These are phyloP conservation scores for Orbilia ellipsospora DNA, from an alignment of 2,329 filamentous ascomycete genomes.

Conservation along the genomic window DNA sequence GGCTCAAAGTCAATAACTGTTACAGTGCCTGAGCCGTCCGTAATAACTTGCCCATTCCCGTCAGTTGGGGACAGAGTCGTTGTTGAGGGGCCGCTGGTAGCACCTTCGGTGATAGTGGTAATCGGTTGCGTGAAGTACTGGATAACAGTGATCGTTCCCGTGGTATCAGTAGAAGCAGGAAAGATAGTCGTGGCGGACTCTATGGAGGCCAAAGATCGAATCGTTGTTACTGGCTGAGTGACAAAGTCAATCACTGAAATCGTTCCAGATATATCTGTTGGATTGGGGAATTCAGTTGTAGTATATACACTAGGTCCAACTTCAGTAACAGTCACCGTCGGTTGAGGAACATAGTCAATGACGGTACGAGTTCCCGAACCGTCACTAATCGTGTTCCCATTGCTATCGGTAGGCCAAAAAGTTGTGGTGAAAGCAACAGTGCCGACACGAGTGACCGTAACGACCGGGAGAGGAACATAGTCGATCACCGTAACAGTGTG, in stretches of 20 bases:
- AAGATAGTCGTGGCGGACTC: constrained; percentile 10
- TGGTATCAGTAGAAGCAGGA: constrained; percentile 5
- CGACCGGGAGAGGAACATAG: neutral
- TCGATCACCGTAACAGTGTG: constrained; percentile 3
- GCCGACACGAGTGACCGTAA: constrained; percentile 5
- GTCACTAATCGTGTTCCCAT: neutral
- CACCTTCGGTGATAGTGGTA: neutral
- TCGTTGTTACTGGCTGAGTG: constrained; percentile 6
- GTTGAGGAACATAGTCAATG: constrained; percentile 4
- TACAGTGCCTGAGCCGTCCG: constrained; percentile 1
- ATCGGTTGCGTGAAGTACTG: constrained; percentile 12
- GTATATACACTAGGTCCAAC: constrained; percentile 1
- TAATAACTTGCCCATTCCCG: neutral
- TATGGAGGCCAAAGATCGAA: constrained; percentile 1
- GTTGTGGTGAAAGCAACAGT: neutral
- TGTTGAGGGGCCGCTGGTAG: neutral
- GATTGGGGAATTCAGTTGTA: constrained; percentile 7
- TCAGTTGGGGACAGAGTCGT: neutral
- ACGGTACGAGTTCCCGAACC: neutral
- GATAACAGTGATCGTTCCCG: constrained; percentile 23
- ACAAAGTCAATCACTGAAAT: constrained; percentile 1
- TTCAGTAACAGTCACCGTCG: constrained; percentile 2
- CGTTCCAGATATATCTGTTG: constrained; percentile 2
- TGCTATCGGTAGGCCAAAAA: neutral
- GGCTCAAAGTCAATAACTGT: constrained; percentile 19